Percentiles rank a stretch among this genome's conserved stretches.
phyloP scores from a whole-genome alignment of 1,139 yeast species.

The Hansenula lynferdii region DNA sequence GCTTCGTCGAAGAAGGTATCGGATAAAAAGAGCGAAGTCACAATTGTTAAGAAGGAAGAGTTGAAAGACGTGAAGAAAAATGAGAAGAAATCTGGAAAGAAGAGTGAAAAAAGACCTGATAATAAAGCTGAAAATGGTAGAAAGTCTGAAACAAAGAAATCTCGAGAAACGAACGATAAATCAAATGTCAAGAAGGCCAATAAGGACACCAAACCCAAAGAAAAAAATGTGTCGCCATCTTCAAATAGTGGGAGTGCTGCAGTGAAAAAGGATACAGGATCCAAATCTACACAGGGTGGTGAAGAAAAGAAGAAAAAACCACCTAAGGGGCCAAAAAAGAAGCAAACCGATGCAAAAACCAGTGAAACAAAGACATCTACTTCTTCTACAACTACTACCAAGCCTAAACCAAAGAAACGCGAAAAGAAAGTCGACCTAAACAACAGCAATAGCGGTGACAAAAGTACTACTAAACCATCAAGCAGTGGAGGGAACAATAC shows the following conservation, averaged over 20 bases:
- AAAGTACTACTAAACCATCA: no score
- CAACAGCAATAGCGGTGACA: no score
- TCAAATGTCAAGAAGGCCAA: background rate
- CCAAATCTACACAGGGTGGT: no score
- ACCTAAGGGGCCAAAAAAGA: background rate
- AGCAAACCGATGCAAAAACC: background rate
- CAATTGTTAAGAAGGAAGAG: slow-evolving; percentile 1
- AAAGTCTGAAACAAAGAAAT: background rate
- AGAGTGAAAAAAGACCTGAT: slow-evolving; percentile 1
- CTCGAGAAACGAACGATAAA: background rate
- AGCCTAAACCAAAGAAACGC: slow-evolving; percentile 1
- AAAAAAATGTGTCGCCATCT: no score
- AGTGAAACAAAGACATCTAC: background rate
- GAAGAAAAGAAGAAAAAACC: no score
- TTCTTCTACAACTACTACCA: slow-evolving; percentile 1
- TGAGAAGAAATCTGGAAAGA: background rate
- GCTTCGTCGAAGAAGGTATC: no score
- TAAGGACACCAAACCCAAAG: background rate
- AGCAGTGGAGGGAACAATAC: no score
- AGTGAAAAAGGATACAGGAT: no score
- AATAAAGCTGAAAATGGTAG: background rate
- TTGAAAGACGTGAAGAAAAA: background rate
- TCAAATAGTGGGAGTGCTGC: background rate
- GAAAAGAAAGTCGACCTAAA: no score
- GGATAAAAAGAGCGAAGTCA: no score